Evolutionary conservation across 768 basidiomycete genomes (phyloP).

Genomic region (Mycena chlorophos): DNA sequence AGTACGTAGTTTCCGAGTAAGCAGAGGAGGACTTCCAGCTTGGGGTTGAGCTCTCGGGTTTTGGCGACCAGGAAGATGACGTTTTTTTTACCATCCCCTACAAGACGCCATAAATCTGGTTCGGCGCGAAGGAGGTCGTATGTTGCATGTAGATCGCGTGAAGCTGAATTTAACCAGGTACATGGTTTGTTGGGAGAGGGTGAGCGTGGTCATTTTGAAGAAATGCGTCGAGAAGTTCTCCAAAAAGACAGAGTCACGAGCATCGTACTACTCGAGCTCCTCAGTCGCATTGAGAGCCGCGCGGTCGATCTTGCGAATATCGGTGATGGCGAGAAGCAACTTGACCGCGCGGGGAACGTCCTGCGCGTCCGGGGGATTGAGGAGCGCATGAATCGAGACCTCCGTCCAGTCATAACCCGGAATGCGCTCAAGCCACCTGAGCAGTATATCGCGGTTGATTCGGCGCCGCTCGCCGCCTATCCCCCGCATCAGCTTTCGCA

Average conservation of each 20-base stretch:
- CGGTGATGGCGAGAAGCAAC: slow-evolving; percentile 9
- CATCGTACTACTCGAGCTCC: too few relatives aligned
- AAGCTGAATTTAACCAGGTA: too few relatives aligned
- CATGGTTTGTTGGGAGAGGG: too few relatives aligned
- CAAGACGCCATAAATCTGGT: slow-evolving; percentile 20
- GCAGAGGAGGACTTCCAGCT: not conserved
- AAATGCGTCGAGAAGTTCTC: too few relatives aligned
- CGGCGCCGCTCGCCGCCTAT: too few relatives aligned
- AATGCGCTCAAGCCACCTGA: slow-evolving; percentile 5
- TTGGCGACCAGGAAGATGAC: slow-evolving; percentile 16
- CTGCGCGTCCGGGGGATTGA: slow-evolving; percentile 11
- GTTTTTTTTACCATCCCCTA: slow-evolving; percentile 22
- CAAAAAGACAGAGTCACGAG: too few relatives aligned
- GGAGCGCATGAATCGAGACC: slow-evolving; percentile 11
- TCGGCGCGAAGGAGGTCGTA: slow-evolving; percentile 11
- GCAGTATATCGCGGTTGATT: not conserved
- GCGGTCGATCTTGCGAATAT: too few relatives aligned
- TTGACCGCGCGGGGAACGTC: slow-evolving; percentile 7
- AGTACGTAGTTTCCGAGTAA: slow-evolving; percentile 17
- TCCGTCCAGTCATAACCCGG: slow-evolving; percentile 26
- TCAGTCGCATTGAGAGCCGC: too few relatives aligned
- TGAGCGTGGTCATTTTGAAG: too few relatives aligned
- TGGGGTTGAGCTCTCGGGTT: slow-evolving; percentile 10
- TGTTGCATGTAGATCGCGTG: slow-evolving; percentile 8
- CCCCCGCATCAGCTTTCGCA: too few relatives aligned